phyloP scores from a whole-genome alignment of 148 eudicot species.

The Simmondsia chinensis region DNA sequence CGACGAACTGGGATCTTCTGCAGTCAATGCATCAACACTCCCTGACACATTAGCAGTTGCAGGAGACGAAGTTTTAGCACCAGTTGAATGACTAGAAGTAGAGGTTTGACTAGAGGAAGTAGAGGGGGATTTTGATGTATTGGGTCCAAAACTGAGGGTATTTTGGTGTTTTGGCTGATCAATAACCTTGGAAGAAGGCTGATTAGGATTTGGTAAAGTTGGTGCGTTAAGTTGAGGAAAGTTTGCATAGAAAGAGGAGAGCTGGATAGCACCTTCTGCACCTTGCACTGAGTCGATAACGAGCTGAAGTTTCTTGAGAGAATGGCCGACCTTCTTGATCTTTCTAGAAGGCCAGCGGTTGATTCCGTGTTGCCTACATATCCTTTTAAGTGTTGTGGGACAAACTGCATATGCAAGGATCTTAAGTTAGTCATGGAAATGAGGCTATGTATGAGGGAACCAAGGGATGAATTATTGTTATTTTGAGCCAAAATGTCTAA shows the following conservation, averaged over 20 bases:
- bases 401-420: constrained; percentile 68
- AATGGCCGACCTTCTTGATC: constrained; percentile 92
- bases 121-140: constrained; percentile 43
- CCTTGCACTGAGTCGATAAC: constrained; percentile 90
- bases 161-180: constrained; percentile 27
- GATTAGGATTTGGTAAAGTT: constrained; percentile 14
- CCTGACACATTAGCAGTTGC: constrained; percentile 11
- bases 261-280: constrained; percentile 67
- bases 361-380: constrained; percentile 92
- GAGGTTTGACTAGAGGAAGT: constrained; percentile 67
- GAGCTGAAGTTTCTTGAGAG: constrained; percentile 71
- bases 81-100: constrained; percentile 46
- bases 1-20: constrained; percentile 22
- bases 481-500: no score
- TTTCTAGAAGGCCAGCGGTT: constrained; percentile 94
- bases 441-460: no score
- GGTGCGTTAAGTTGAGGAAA: constrained; percentile 60
- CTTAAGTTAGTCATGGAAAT: no score
- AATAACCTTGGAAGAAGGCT: constrained; percentile 19
- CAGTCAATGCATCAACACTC: constrained; percentile 20
- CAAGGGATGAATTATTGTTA: no score
- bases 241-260: constrained; percentile 62
- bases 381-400: constrained; percentile 91
- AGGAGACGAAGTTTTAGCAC: constrained; percentile 24
- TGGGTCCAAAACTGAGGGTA: constrained; percentile 32